Evolutionary conservation across 2,329 filamentous ascomycete species (phyloP), one percentile per base, ranked within the genome.

Genomic region (Coniosporium tulheliwenetii): DNA sequence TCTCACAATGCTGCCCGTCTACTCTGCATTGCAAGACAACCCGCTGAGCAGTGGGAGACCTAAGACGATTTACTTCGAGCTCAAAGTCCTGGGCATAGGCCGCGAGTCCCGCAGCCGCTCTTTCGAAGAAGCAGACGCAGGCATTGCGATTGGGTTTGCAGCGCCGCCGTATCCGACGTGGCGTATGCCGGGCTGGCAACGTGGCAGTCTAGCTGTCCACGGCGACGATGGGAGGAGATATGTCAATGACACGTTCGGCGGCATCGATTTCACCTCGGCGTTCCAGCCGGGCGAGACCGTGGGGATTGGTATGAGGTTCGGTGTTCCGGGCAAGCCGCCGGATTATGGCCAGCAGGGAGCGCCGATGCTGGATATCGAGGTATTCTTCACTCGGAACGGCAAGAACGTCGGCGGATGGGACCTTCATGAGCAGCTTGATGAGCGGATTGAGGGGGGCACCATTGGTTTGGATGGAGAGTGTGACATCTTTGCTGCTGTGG

Each of bases 141-240:
- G 72, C 33, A 62, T 87, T 1, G 80, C 77, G 0, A 54, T 89
- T 8, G 84, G 84, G 8, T 85, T 77, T 56, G 63, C 72, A 0
- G 82, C 81, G 1, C 72, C 80, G 38, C 84, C 84, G 7, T 89
- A 86, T 53, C 84, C 84, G 5, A 67, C 71, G 0, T 89, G 85
- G 64, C 72, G 84, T 7, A 70, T 87, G 44, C 84, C 84, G 0
- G 84, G 84, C 2, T 89, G 83, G 84, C 80, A 91, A 54, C 71
- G 83, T 30, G 83, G 73, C 13, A 80, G 75, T 46, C 52, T 87
- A 10, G 84, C 69, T 1, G 75, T 89, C n/a, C 84, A 89, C 55
- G 77, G 79, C 37, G 84, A 89, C 56, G 84, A 89, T 56, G 84
- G 84, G 0, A 71, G 79, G 50, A 72, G 73, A 56, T 91, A 81